phyloP scores from a whole-genome alignment of 2,329 filamentous ascomycete genomes.

The Ophiobolus disseminans region DNA sequence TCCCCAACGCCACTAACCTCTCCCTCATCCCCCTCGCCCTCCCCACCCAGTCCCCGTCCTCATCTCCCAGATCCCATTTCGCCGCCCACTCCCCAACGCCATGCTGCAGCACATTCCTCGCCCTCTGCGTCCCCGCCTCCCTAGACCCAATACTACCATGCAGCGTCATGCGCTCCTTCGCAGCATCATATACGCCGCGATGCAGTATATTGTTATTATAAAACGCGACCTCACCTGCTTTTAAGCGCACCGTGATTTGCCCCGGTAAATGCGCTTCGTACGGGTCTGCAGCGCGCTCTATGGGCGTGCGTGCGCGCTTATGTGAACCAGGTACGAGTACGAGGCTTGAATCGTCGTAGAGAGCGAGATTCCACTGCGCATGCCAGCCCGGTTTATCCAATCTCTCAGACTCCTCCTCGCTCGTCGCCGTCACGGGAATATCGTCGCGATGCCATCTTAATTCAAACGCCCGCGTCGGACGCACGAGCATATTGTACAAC shows the following conservation, averaged over 20 bases:
- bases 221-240: constrained; percentile 81
- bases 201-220: constrained; percentile 92
- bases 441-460: constrained; percentile 89
- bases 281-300: constrained; percentile 71
- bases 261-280: constrained; percentile 68
- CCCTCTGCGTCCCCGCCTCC: constrained; percentile 62
- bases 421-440: constrained; percentile 69
- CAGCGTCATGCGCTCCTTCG: constrained; percentile 70
- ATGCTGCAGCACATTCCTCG: constrained; percentile 78
- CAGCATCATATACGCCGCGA: constrained; percentile 68
- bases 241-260: constrained; percentile 70
- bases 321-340: constrained; percentile 82
- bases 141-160: constrained; percentile 74
- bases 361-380: constrained; percentile 86
- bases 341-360: constrained; percentile 75
- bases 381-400: constrained; percentile 70
- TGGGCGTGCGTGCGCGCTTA: constrained; percentile 70
- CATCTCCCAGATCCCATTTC: constrained; percentile 63
- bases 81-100: constrained; percentile 72
- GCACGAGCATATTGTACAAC: constrained; percentile 83
- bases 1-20: constrained; percentile 68
- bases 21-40: constrained; percentile 70
- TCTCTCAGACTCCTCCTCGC: constrained; percentile 70
- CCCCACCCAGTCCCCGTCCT: constrained; percentile 61
- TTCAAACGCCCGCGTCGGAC: constrained; percentile 73